Conservation (phyloP, 495 filamentous ascomycete genomes). For the Neurospora sp. region DNA sequence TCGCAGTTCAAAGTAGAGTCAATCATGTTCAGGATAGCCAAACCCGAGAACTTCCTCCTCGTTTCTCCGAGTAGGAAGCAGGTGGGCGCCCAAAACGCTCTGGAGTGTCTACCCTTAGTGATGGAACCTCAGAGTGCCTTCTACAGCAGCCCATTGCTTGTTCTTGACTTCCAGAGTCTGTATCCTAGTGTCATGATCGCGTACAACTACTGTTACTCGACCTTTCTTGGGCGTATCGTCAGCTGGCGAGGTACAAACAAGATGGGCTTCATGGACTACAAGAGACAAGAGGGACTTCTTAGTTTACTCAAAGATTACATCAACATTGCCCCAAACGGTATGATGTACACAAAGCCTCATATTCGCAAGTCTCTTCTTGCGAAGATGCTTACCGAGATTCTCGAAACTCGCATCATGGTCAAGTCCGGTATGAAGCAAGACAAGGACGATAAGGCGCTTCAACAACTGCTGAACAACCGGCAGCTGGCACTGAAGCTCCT, state of each 20-base stretch:
- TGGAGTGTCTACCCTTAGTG: conserved; percentile 89
- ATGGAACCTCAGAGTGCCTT: conserved; percentile 97
- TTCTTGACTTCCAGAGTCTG: conserved; percentile 91
- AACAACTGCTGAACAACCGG: conserved; percentile 84
- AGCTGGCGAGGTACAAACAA: conserved; percentile 87
- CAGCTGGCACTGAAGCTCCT: conserved; percentile 95
- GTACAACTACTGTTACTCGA: conserved; percentile 99
- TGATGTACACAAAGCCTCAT: conserved; percentile 83
- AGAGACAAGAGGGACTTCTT: conserved; percentile 61
- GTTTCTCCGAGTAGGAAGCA: conserved; percentile 85
- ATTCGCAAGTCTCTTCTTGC: conserved; percentile 85
- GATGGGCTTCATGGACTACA: conserved; percentile 85
- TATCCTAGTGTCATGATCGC: conserved; percentile 99
- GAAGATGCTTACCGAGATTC: conserved; percentile 92
- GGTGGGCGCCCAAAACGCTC: conserved; percentile 85
- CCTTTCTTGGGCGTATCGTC: conserved; percentile 76
- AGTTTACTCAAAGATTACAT: conserved; percentile 75
- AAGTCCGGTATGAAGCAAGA: conserved; percentile 94
- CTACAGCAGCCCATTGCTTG: conserved; percentile 79
- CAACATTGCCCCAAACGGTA: conserved; percentile 91
- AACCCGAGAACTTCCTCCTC: conserved; percentile 88
- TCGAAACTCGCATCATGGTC: conserved; percentile 96
- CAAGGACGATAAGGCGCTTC: conserved; percentile 78
- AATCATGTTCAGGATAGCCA: conserved; percentile 96
- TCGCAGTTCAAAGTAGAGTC: conserved; percentile 98